phyloP scores from a whole-genome alignment of 2,329 filamentous ascomycete species.

The Trichoderma aggressivum region DNA sequence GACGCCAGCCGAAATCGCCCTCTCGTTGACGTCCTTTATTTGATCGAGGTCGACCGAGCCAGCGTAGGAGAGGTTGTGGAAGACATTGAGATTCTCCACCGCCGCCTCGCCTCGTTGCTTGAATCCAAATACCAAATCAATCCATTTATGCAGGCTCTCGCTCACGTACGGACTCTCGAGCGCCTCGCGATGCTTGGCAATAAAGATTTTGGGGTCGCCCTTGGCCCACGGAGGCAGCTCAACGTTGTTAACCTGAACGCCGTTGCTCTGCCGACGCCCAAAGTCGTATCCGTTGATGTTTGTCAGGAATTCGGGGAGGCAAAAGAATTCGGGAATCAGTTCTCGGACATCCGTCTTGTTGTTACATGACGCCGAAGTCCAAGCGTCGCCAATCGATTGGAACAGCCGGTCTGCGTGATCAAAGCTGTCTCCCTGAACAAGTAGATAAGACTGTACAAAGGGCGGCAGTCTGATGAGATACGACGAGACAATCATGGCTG shows the following conservation, averaged over 20 bases:
- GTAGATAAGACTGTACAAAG: constrained; percentile 91
- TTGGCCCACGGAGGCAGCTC: constrained; percentile 95
- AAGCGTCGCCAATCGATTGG: constrained; percentile 86
- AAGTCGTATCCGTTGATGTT: constrained; percentile 96
- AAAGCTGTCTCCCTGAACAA: constrained; percentile 93
- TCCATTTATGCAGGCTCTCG: constrained; percentile 87
- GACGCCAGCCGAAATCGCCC: constrained; percentile 85
- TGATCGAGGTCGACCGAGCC: constrained; percentile 89
- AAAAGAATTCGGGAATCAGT: constrained; percentile 96
- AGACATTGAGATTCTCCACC: constrained; percentile 88
- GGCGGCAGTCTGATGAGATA: constrained; percentile 94
- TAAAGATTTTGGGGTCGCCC: constrained; percentile 91
- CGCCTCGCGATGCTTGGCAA: constrained; percentile 92
- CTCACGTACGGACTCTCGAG: constrained; percentile 92
- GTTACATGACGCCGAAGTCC: constrained; percentile 82
- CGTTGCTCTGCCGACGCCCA: constrained; percentile 77
- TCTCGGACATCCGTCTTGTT: constrained; percentile 95
- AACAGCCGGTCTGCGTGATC: constrained; percentile 95
- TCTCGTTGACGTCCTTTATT: constrained; percentile 83
- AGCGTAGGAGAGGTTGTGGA: constrained; percentile 92
- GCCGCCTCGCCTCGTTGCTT: constrained; percentile 94
- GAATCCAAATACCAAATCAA: constrained; percentile 89
- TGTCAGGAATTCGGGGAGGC: constrained; percentile 88
- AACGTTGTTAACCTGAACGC: constrained; percentile 78
- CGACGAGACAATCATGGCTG: constrained; percentile 96